These are phyloP conservation scores for Tuber microsphaerosporum DNA, from an alignment of 495 filamentous ascomycete species.

Conservation along the genomic window DNA sequence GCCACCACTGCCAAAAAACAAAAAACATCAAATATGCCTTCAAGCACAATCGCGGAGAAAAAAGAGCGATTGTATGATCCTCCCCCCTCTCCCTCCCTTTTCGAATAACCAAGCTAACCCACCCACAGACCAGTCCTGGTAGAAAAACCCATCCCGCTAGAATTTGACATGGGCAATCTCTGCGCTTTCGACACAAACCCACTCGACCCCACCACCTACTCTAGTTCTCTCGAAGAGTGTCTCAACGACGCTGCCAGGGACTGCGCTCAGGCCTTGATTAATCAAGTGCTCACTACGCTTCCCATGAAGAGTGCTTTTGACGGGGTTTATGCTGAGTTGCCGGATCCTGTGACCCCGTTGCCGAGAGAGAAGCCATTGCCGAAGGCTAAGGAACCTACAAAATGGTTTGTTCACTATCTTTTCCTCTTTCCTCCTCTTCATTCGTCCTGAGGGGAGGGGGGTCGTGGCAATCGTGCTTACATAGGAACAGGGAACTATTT, in stretches of 20 bases:
- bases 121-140: conserved; percentile 44
- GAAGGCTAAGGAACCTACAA: conserved; percentile 68
- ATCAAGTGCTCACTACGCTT: conserved; percentile 78
- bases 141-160: conserved; percentile 77
- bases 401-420: conserved; percentile 52
- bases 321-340: conserved; percentile 70
- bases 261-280: conserved; percentile 79
- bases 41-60: conserved; percentile 7
- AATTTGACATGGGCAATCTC: conserved; percentile 84
- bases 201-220: conserved; percentile 47
- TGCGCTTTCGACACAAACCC: conserved; percentile 77
- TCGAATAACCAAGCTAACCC: background rate
- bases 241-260: conserved; percentile 70
- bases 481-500: conserved; percentile 59
- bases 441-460: background rate
- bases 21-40: background rate
- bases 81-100: background rate
- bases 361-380: conserved; percentile 90
- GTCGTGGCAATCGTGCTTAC: conserved; percentile 11
- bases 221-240: conserved; percentile 48
- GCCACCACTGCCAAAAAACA: background rate
- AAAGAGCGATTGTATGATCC: conserved; percentile 29
- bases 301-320: conserved; percentile 59
- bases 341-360: conserved; percentile 57
- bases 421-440: background rate